Conservation (phyloP, 495 filamentous ascomycete species). For the Aspergillus asperescens region DNA sequence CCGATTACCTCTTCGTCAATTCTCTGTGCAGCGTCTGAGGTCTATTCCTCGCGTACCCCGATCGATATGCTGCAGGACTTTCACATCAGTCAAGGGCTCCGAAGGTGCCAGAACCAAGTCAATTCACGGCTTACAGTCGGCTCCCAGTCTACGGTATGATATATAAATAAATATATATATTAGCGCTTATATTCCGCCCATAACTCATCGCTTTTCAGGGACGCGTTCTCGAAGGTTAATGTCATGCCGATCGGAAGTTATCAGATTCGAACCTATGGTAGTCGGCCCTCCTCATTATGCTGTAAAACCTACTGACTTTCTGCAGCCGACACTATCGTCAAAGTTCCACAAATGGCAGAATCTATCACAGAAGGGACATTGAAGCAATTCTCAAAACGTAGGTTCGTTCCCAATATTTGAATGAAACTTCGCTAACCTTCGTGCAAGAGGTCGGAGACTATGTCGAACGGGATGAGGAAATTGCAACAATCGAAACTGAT, state of each 20-base stretch:
- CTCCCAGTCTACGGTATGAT: slow-evolving; percentile 25
- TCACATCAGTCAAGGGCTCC: slow-evolving; percentile 12
- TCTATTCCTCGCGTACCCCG: slow-evolving; percentile 21
- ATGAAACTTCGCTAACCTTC: background rate
- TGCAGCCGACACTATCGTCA: slow-evolving; percentile 72
- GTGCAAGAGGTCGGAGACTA: slow-evolving; percentile 79
- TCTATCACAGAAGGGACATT: slow-evolving; percentile 97
- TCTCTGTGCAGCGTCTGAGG: slow-evolving; percentile 33
- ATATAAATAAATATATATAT: background rate
- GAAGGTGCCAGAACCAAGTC: slow-evolving; percentile 3
- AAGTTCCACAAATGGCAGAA: slow-evolving; percentile 97
- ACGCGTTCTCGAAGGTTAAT: slow-evolving; percentile 27
- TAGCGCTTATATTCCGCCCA: background rate
- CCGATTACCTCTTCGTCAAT: slow-evolving; percentile 38
- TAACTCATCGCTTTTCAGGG: slow-evolving; percentile 10
- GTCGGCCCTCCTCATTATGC: background rate
- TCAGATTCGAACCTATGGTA: slow-evolving; percentile 42
- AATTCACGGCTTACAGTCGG: slow-evolving; percentile 28
- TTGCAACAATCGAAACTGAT: slow-evolving; percentile 99
- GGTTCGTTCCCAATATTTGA: slow-evolving; percentile 12
- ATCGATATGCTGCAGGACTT: slow-evolving; percentile 14
- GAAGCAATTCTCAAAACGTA: slow-evolving; percentile 90
- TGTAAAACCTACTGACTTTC: slow-evolving; percentile 7
- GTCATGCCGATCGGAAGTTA: slow-evolving; percentile 27
- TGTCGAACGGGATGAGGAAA: slow-evolving; percentile 94